These are phyloP conservation scores for Fibroporia radiculosa DNA, from an alignment of 768 basidiomycete genomes.

Conservation along the genomic window DNA sequence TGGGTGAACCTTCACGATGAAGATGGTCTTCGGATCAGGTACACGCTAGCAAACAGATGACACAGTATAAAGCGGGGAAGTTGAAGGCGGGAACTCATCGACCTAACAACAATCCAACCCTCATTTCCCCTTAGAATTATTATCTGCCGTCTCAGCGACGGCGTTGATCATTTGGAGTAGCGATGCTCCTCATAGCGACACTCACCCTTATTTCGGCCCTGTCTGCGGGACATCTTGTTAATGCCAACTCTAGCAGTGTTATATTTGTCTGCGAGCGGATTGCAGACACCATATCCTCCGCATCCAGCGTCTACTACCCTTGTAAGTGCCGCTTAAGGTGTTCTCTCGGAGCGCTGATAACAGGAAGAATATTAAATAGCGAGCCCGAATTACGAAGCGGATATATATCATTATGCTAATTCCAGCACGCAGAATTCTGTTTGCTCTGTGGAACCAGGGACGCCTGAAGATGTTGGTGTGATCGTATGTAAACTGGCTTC, in stretches of 20 bases:
- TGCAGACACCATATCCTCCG: background rate
- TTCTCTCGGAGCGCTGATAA: slow-evolving; percentile 14
- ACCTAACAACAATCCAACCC: too few species aligned
- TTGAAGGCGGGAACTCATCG: too few species aligned
- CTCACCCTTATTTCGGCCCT: too few species aligned
- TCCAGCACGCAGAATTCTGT: background rate
- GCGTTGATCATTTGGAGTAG: too few species aligned
- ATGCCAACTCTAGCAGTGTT: slow-evolving; percentile 10
- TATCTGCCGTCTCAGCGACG: too few species aligned
- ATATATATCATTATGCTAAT: background rate
- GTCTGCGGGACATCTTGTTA: too few species aligned
- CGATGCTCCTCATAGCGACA: too few species aligned
- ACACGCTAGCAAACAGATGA: too few species aligned
- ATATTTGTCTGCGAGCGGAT: slow-evolving; percentile 1
- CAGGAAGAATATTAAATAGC: slow-evolving; percentile 6
- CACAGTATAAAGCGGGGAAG: too few species aligned
- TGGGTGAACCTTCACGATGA: too few species aligned
- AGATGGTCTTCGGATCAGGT: too few species aligned
- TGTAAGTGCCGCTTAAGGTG: background rate
- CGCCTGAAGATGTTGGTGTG: background rate
- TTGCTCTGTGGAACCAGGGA: slow-evolving; percentile 5
- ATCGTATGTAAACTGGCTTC: background rate
- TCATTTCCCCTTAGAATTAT: too few species aligned
- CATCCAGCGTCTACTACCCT: background rate
- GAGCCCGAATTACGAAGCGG: background rate